Evolutionary conservation across 2,329 filamentous ascomycete genomes (phyloP), one percentile per base, ranked within the genome.

Genomic region (Seiridium cupressi): DNA sequence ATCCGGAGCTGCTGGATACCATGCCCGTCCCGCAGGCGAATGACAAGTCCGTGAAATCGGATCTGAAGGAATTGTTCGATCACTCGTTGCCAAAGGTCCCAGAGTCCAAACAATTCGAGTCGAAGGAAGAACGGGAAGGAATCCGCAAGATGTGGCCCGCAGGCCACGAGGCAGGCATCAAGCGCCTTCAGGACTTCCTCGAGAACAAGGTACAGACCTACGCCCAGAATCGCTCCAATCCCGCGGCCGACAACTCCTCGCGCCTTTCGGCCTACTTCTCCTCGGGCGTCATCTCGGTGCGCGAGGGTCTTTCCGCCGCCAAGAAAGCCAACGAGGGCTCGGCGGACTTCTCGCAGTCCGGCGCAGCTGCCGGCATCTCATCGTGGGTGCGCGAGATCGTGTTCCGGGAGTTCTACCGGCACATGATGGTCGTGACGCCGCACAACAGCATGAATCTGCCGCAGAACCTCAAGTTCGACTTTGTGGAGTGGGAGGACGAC

Each of bases 381-480:
- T 57, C 63, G 11, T 69, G 67, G 67, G 67, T 67, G 3, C 64
- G 67, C 42, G 67, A 69, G 61, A 36, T 69, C 51, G 66, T 69
- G 3, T 69, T 69, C 61, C 66, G 67, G 48, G 67, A 69, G 62
- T 68, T 69, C 62, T 69, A 69, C 61, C 57, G 67, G 44, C 67
- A 69, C 56, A 64, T 63, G 60, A 65, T 69, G 57, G 44, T 58
- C 32, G 58, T 62, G 40, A 61, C 58, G 18, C 67, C 66, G 18
- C 67, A 69, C 63, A 64, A 48, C 58, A 74, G 86, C 70, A 91
- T 91, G 89, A 86, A 86, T 73, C 90, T 90, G 66, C 87, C 88
- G 1, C 90, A 90, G 78, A 91, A 91, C 66, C 86, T 84, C 61
- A 87, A 89, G 68, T 89, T 88, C 71, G 84, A 85, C 44, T 84